Evolutionary conservation across 352 stramenopile genomes (phyloP).

Genomic region (Phytopythium litorale): DNA sequence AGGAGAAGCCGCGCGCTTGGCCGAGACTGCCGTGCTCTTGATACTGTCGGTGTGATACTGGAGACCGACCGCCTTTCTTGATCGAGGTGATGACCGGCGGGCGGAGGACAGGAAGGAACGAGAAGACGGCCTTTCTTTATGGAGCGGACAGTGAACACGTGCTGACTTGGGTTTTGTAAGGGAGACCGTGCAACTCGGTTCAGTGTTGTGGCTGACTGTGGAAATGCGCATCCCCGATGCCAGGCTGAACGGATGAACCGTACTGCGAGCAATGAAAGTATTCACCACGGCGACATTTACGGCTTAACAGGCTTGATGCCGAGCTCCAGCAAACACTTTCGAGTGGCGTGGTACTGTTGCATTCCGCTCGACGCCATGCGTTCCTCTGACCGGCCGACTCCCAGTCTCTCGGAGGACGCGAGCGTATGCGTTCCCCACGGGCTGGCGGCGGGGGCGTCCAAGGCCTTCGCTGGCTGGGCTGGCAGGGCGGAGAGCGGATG

Average conservation of each 20-base stretch:
- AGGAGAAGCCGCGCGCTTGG: no score
- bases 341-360: neutral
- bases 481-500: no score
- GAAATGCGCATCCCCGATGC: neutral
- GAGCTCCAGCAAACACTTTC: neutral
- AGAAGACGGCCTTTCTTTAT: neutral
- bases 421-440: no score
- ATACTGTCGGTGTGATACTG: neutral
- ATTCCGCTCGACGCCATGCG: no score
- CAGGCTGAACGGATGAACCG: neutral
- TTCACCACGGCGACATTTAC: neutral
- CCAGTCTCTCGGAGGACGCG: no score
- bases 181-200: neutral
- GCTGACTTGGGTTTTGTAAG: slow-evolving; percentile 1
- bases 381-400: no score
- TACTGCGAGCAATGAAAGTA: neutral
- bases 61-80: neutral
- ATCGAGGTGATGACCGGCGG: neutral
- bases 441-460: no score
- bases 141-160: neutral
- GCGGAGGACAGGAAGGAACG: neutral
- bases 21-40: neutral
- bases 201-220: neutral
- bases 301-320: neutral
- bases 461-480: no score